Percentiles rank a stretch among this genome's conserved stretches.
Conservation (phyloP, 306 rosid genomes). For the Betula pendula region DNA sequence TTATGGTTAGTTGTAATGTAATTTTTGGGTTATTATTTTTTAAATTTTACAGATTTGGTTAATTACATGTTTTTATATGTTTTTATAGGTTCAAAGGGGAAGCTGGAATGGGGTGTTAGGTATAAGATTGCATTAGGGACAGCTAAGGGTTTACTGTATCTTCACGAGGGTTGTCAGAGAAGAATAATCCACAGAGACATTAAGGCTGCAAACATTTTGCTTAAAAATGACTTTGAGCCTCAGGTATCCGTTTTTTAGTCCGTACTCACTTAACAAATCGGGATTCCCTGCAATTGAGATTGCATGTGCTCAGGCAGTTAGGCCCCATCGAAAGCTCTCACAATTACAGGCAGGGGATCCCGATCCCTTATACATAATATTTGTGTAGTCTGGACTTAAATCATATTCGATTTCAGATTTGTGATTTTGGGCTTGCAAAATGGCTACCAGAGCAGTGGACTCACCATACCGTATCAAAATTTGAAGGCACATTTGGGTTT, state of each 20-base stretch:
- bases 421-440: conserved; percentile 98
- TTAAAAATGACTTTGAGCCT: conserved; percentile 74
- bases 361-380: background rate
- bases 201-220: conserved; percentile 95
- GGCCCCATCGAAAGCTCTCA: too few species aligned
- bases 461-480: conserved; percentile 78
- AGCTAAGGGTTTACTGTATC: conserved; percentile 76
- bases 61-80: background rate
- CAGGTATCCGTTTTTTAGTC: conserved; percentile 47
- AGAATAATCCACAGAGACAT: conserved; percentile 96
- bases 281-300: too few species aligned
- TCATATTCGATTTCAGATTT: conserved; percentile 47
- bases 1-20: conserved; percentile 46
- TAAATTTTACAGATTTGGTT: background rate
- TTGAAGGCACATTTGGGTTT: conserved; percentile 98
- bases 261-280: conserved; percentile 3
- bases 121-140: conserved; percentile 83
- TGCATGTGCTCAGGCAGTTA: too few species aligned
- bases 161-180: conserved; percentile 90
- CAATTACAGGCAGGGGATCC: too few species aligned
- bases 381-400: conserved; percentile 1
- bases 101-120: conserved; percentile 73
- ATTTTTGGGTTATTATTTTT: conserved; percentile 6
- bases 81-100: conserved; percentile 66
- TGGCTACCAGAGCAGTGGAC: conserved; percentile 98